Evolutionary conservation across 1,284 basidiomycete genomes (phyloP).

Genomic region (Sporisorium sorghi): DNA sequence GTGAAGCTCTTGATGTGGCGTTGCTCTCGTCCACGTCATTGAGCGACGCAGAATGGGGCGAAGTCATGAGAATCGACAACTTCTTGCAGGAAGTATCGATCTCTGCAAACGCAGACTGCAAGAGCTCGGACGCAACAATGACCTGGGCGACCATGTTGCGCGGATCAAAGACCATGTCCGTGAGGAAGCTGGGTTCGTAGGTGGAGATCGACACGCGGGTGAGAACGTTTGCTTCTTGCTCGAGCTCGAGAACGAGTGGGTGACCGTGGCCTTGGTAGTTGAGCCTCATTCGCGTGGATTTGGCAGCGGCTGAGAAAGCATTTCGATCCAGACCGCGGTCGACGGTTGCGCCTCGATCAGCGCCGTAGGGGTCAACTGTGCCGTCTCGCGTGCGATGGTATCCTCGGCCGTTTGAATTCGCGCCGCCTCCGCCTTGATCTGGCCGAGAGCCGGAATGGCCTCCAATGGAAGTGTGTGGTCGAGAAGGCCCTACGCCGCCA

Average conservation of each 20-base stretch:
- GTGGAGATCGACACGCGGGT: slow-evolving; percentile 89
- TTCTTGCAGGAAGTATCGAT: slow-evolving; percentile 49
- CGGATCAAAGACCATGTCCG: slow-evolving; percentile 81
- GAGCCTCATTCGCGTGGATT: slow-evolving; percentile 82
- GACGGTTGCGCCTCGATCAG: slow-evolving; percentile 21
- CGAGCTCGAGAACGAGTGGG: slow-evolving; percentile 79
- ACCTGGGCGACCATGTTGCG: slow-evolving; percentile 47
- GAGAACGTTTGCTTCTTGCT: slow-evolving; percentile 88
- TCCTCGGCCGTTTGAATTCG: slow-evolving; percentile 4
- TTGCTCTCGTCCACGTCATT: not conserved
- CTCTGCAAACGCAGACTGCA: slow-evolving; percentile 52
- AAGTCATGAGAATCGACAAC: slow-evolving; percentile 39
- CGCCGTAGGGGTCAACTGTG: slow-evolving; percentile 24
- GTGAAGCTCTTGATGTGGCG: slow-evolving; percentile 1
- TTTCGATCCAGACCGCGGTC: slow-evolving; percentile 28
- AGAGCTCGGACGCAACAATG: slow-evolving; percentile 46
- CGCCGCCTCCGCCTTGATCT: slow-evolving; percentile 7
- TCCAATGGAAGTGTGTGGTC: slow-evolving; percentile 12
- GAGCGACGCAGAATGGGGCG: slow-evolving; percentile 11
- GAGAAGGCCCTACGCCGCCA: slow-evolving; percentile 76
- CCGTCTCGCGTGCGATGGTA: slow-evolving; percentile 32
- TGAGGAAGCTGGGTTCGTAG: slow-evolving; percentile 82
- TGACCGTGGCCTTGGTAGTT: slow-evolving; percentile 82
- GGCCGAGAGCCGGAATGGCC: slow-evolving; percentile 12
- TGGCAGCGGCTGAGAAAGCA: slow-evolving; percentile 9